Base-by-base conservation (phyloP, 2,329 filamentous ascomycete genomes). In the Hymenoscyphus repandus region DNA sequence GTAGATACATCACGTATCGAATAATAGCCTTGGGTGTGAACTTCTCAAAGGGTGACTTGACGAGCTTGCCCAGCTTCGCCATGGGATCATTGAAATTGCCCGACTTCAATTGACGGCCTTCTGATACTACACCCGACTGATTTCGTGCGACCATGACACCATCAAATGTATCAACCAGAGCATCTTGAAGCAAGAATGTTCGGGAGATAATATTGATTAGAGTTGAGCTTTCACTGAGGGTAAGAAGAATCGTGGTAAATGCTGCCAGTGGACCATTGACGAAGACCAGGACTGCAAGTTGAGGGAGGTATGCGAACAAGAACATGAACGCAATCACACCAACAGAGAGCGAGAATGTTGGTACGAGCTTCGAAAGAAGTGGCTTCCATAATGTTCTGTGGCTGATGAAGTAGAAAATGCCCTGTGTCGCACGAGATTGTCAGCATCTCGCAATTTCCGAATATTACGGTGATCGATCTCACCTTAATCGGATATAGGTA, bases 151-250 rank as follows among this genome's bases (percentile, higher is more conserved):
- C 65, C 20, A 85, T 69, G 0, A 80, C 82, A 31, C 86, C 90
- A 64, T 96, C 92, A 66, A 96, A 96, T 0, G 88, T 92, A 67
- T 96, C 90, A 22, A 93, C 75, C 32, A 96, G 74, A 0, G 89
- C 86, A 55, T 95, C 89, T 58, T 88, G 83, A 40, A 96, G 79
- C 34, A 96, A 70, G 65, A 90, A 92, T 38, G 79, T 85, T 61
- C 84, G 82, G 7, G 81, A 77, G 13, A 83, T 59, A 33, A 78
- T 62, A 57, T 75, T 79, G 57, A 80, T 74, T 49, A 85, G 73
- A 12, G 78, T 75, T 2, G 80, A 76, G 60, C 78, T 82, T 67
- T 84, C 80, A 57, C 73, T 80, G 39, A 85, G 72, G 2, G 89
- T 80, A 17, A 91, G 76, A 7, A 90, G 70, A 2, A 84, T 74